phyloP scores from a whole-genome alignment of 2,329 filamentous ascomycete genomes.

The Penicillium sp. region DNA sequence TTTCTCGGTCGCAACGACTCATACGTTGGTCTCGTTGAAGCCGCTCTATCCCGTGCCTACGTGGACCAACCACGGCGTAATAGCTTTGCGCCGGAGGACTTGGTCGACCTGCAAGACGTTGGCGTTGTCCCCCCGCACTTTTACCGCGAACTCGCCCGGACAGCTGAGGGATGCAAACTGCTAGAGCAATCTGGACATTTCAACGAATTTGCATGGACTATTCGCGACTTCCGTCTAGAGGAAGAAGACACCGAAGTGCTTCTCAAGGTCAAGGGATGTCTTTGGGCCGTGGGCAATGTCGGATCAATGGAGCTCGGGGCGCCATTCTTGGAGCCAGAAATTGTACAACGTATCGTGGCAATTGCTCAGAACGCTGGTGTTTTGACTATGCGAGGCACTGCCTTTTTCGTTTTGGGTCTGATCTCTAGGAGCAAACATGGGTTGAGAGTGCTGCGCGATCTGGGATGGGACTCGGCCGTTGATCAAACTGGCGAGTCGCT shows the following conservation, averaged over 20 bases:
- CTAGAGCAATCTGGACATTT: conserved; percentile 94
- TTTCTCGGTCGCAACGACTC: conserved; percentile 94
- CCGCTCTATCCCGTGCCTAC: conserved; percentile 87
- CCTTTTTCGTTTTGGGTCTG: conserved; percentile 91
- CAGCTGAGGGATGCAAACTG: conserved; percentile 85
- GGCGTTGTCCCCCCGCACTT: conserved; percentile 88
- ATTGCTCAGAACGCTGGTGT: conserved; percentile 89
- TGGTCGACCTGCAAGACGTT: conserved; percentile 60
- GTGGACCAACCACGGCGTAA: conserved; percentile 53
- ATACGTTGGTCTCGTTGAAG: conserved; percentile 94
- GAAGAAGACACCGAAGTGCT: conserved; percentile 82
- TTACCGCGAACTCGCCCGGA: conserved; percentile 91
- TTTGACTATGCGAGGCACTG: conserved; percentile 90
- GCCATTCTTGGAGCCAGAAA: conserved; percentile 85
- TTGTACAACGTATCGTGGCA: conserved; percentile 80
- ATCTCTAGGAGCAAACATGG: conserved; percentile 92
- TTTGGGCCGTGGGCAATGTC: conserved; percentile 98
- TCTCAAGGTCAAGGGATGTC: conserved; percentile 90
- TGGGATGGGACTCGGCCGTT: conserved; percentile 91
- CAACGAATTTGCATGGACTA: conserved; percentile 85
- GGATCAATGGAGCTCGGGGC: conserved; percentile 97
- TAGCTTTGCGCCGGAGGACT: conserved; percentile 55
- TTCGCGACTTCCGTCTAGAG: conserved; percentile 83
- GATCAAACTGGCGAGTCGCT: conserved; percentile 79
- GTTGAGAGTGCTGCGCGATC: conserved; percentile 83